Evolutionary conservation across 116 monocot genomes (phyloP), one percentile per base, ranked within the genome.

Genomic region (Posidonia oceanica): DNA sequence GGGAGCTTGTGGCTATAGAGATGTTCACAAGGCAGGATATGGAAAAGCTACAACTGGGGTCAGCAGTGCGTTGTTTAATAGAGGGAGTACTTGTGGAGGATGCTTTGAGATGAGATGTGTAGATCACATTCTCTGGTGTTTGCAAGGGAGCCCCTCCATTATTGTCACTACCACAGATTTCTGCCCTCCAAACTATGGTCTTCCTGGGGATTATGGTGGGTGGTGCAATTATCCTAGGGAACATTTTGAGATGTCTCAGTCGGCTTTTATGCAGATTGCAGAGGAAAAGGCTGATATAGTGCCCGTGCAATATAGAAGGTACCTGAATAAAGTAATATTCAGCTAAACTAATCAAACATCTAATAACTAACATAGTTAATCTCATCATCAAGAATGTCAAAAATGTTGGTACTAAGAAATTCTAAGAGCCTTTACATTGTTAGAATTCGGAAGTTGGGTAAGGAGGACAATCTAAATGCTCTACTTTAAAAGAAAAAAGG

Each of bases 21-120:
- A 83, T 66, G 74, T 80, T 61, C n/a, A 73, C 7, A 54, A 76
- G 66, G 68, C 77, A 2, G 78, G 69, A 29, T 86, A 79, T 55
- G 77, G 79, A 20, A 68, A 41, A 60, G 59, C 63, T 11, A 75
- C 61, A 16, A 78, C 85, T 4, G 95, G 81, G 16, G 61, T 91
- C 39, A 96, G 95, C 80, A 75, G 83, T 11, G 83, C 77, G 13
- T 55, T 96, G 51, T 96, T 96, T 74, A 67, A 40, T 38, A 66
- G 78, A 37, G 95, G 91, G 4, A 70, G 76, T 11, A 69, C 79
- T 36, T 96, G 95, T 59, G 95, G 91, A 2, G 78, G 77, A 0
- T 96, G 95, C 86, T 91, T 79, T 63, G 95, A 88, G 78, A 52
- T 96, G 52, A 79, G 95, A 66, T 96, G 95, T 70, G 95, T 96